Evolutionary conservation across 306 rosid species (phyloP).

Genomic region (Citrullus amarus): DNA sequence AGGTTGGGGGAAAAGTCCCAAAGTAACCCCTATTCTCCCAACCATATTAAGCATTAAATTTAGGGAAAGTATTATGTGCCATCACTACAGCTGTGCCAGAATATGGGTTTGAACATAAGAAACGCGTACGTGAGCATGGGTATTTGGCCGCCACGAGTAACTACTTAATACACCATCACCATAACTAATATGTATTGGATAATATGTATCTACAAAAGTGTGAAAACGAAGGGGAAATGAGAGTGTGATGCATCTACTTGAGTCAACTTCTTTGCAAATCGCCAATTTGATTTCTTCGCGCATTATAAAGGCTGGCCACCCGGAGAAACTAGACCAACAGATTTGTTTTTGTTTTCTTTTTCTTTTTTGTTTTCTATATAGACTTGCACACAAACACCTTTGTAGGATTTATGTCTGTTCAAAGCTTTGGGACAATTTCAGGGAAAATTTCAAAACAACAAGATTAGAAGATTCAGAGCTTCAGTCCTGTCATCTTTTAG

Average conservation of each 20-base stretch:
- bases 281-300: not conserved
- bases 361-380: too few relatives aligned
- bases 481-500: too few relatives aligned
- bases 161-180: not conserved
- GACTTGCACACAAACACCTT: not conserved
- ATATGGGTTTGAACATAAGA: not conserved
- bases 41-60: slow-evolving; percentile 12
- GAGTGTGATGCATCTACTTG: not conserved
- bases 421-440: not conserved
- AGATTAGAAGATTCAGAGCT: not conserved
- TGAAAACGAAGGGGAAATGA: not conserved
- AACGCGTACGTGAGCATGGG: not conserved
- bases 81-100: slow-evolving; percentile 12
- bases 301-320: not conserved
- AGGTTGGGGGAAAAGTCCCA: not conserved
- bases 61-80: not conserved
- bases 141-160: not conserved
- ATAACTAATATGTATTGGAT: not conserved
- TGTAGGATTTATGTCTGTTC: not conserved
- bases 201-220: not conserved
- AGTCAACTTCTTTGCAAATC: not conserved
- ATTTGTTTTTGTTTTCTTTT: too few relatives aligned
- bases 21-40: not conserved
- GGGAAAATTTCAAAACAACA: too few relatives aligned
- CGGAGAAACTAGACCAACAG: not conserved